A percentile compares a stretch with the other conserved stretches of the same genome.
These are phyloP conservation scores for Omphalea diandra DNA, from an alignment of 441 rosid species.

Conservation along the genomic window DNA sequence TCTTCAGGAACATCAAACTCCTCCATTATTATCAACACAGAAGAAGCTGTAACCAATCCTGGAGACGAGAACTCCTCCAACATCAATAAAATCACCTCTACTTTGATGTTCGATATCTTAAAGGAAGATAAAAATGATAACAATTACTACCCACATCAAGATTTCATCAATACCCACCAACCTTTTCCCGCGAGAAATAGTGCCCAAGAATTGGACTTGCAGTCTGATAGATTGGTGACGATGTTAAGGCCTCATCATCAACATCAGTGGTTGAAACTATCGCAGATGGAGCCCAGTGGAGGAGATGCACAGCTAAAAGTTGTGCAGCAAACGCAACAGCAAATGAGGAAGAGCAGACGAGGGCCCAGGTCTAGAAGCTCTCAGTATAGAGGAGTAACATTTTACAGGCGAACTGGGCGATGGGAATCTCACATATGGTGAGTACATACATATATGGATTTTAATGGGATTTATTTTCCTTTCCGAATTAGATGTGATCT, in stretches of 20 bases:
- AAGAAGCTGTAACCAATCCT: slow-evolving; percentile 33
- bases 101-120: slow-evolving; percentile 53
- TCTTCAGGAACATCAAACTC: slow-evolving; percentile 52
- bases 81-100: slow-evolving; percentile 26
- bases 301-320: slow-evolving; percentile 32
- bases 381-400: slow-evolving; percentile 91
- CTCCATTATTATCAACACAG: slow-evolving; percentile 46
- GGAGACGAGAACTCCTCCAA: slow-evolving; percentile 43
- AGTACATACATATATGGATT: no score
- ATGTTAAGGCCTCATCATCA: slow-evolving; percentile 29
- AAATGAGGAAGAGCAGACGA: slow-evolving; percentile 72
- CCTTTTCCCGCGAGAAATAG: slow-evolving; percentile 50
- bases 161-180: slow-evolving; percentile 35
- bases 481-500: not conserved
- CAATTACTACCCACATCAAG: slow-evolving; percentile 11
- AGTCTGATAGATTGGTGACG: slow-evolving; percentile 21
- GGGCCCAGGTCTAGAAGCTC: slow-evolving; percentile 94
- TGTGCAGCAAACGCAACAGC: slow-evolving; percentile 46
- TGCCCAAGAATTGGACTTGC: slow-evolving; percentile 27
- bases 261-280: slow-evolving; percentile 67
- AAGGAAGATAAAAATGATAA: slow-evolving; percentile 37
- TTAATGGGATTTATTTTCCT: not conserved
- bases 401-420: slow-evolving; percentile 88
- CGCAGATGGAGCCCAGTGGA: slow-evolving; percentile 30
- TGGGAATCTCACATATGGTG: slow-evolving; percentile 99